Percentiles rank a stretch among this genome's conserved stretches.
These are phyloP conservation scores for Boeremia lycopersici DNA, from an alignment of 2,329 filamentous ascomycete species.

Conservation along the genomic window DNA sequence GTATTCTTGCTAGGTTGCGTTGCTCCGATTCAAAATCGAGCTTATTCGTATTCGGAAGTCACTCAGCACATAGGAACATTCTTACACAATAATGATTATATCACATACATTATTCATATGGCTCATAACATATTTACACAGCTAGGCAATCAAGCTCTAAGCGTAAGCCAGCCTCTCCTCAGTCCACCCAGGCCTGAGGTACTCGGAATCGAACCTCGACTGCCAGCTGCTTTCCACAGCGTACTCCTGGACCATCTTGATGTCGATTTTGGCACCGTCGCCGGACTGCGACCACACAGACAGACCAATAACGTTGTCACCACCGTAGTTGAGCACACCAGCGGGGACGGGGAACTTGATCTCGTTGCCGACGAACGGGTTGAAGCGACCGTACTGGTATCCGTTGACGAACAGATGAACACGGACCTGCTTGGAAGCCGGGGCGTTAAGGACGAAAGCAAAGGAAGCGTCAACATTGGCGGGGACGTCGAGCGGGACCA, in stretches of 20 bases:
- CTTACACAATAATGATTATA: not conserved
- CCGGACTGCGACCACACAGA: conserved; percentile 66
- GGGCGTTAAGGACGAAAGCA: conserved; percentile 59
- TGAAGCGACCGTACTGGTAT: conserved; percentile 67
- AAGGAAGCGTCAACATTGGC: conserved; percentile 61
- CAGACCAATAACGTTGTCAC: conserved; percentile 63
- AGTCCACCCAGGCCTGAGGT: conserved; percentile 60
- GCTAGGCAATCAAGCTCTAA: conserved; percentile 9
- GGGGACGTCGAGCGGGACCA: conserved; percentile 58
- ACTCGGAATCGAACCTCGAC: conserved; percentile 55
- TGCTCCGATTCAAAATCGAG: too few species aligned
- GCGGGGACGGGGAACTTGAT: conserved; percentile 65
- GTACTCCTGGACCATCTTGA: conserved; percentile 62
- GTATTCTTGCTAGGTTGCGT: too few species aligned
- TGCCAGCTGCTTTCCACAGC: conserved; percentile 60
- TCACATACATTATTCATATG: not conserved
- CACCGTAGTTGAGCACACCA: conserved; percentile 63
- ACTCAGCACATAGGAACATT: not conserved
- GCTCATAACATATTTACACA: not conserved
- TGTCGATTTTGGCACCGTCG: conserved; percentile 56
- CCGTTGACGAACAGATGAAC: conserved; percentile 68
- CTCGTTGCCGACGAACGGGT: conserved; percentile 66
- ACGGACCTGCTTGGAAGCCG: conserved; percentile 54
- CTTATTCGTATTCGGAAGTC: too few species aligned
- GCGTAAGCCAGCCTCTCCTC: conserved; percentile 42